Percentiles rank a stretch among this genome's conserved stretches.
These are phyloP conservation scores for Mucor saturninus DNA, from an alignment of 371 early-diverging fungal species.

Conservation along the genomic window DNA sequence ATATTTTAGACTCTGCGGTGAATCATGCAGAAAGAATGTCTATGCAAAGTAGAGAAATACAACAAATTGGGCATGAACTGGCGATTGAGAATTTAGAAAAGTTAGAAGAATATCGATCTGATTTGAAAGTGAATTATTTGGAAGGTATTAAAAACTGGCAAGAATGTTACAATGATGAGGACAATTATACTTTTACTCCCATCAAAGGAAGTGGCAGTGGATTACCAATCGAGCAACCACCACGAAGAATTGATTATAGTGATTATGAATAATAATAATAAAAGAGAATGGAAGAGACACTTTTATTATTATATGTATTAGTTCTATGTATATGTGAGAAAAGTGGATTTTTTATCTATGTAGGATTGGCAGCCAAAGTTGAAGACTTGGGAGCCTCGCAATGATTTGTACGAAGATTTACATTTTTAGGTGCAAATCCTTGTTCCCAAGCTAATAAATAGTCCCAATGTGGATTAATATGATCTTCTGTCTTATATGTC, in stretches of 20 bases:
- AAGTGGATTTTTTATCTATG: neutral
- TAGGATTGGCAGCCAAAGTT: neutral
- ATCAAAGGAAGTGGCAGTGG: neutral
- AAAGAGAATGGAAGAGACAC: neutral
- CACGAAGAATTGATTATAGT: neutral
- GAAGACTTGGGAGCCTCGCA: conserved; percentile 4
- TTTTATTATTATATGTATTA: neutral
- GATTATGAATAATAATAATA: neutral
- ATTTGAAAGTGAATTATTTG: conserved; percentile 49
- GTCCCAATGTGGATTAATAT: conserved; percentile 72
- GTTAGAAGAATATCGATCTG: conserved; percentile 46
- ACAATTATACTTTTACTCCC: conserved; percentile 3
- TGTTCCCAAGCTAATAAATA: conserved; percentile 62
- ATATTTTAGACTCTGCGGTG: conserved; percentile 62
- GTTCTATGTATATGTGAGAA: too few species aligned
- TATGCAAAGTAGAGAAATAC: conserved; percentile 47
- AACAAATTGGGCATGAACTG: conserved; percentile 46
- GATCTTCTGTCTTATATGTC: conserved; percentile 79
- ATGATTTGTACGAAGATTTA: conserved; percentile 27
- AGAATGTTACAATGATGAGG: conserved; percentile 15
- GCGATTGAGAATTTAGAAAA: conserved; percentile 53
- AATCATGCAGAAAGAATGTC: conserved; percentile 53
- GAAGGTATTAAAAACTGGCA: conserved; percentile 44
- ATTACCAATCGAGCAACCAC: neutral
- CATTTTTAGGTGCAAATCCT: conserved; percentile 52